Conservation (phyloP, 306 rosid genomes). For the Cotoneaster glaucophyllus region DNA sequence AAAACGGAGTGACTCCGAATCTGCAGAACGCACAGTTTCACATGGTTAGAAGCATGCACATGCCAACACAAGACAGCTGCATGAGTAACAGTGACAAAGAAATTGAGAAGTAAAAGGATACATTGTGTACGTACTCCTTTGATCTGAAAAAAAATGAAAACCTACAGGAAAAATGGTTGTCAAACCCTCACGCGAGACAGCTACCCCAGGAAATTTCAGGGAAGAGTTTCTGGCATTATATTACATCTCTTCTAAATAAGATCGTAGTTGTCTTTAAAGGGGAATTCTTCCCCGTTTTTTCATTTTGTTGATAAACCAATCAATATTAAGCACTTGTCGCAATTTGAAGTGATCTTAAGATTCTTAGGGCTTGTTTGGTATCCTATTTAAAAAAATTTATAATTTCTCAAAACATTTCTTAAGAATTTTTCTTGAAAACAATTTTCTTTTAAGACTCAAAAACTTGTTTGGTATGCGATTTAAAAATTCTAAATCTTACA, state of each 20-base stretch:
- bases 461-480: no score
- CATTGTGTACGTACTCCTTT: not conserved
- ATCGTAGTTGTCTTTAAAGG: not conserved
- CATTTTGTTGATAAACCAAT: not conserved
- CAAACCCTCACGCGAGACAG: not conserved
- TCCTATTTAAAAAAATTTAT: no score
- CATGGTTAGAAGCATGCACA: not conserved
- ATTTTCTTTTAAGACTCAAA: no score
- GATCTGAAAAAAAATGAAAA: not conserved
- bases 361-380: no score
- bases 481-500: no score
- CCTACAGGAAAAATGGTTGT: not conserved
- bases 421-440: no score
- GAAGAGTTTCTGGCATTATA: not conserved
- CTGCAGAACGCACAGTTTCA: constrained; percentile 28
- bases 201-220: not conserved
- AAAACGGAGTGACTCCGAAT: constrained; percentile 70
- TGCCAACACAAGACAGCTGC: not conserved
- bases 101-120: not conserved
- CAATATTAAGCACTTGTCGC: not conserved
- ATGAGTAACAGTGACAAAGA: not conserved
- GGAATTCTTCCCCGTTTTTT: not conserved
- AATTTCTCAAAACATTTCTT: no score
- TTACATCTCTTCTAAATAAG: not conserved
- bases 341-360: not conserved